Percentiles rank a stretch among this genome's conserved stretches.
These are phyloP conservation scores for Citrus glauca DNA, from an alignment of 345 rosid genomes.

Conservation along the genomic window DNA sequence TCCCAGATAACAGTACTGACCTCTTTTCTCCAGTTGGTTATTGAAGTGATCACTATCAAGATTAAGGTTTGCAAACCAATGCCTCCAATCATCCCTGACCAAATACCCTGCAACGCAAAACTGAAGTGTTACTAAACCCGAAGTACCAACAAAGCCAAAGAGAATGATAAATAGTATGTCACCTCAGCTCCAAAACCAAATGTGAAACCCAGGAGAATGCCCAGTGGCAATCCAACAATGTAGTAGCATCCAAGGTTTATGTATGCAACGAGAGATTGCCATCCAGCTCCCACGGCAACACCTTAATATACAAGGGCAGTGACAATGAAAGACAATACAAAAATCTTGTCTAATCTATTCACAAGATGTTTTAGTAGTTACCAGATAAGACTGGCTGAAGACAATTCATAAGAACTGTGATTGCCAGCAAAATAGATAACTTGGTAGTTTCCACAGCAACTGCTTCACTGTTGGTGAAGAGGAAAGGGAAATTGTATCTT, in stretches of 20 bases:
- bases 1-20: conserved; percentile 26
- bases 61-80: conserved; percentile 67
- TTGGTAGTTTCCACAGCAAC: conserved; percentile 79
- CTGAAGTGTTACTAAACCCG: not conserved
- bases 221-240: conserved; percentile 78
- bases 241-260: conserved; percentile 85
- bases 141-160: not conserved
- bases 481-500: conserved; percentile 62
- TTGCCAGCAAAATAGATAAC: conserved; percentile 59
- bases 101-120: conserved; percentile 61
- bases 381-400: conserved; percentile 91
- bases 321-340: not conserved
- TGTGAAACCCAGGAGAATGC: conserved; percentile 79
- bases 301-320: conserved; percentile 34
- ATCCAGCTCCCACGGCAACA: conserved; percentile 97
- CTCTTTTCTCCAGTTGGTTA: conserved; percentile 78
- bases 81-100: conserved; percentile 97
- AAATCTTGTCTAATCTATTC: not conserved
- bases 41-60: conserved; percentile 53
- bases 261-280: conserved; percentile 85
- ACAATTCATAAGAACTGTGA: conserved; percentile 79
- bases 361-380: conserved; percentile 16
- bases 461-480: conserved; percentile 67
- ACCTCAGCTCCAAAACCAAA: conserved; percentile 67
- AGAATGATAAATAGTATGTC: not conserved